Evolutionary conservation across 2,329 filamentous ascomycete genomes (phyloP).

Genomic region (Penicillium sp.): DNA sequence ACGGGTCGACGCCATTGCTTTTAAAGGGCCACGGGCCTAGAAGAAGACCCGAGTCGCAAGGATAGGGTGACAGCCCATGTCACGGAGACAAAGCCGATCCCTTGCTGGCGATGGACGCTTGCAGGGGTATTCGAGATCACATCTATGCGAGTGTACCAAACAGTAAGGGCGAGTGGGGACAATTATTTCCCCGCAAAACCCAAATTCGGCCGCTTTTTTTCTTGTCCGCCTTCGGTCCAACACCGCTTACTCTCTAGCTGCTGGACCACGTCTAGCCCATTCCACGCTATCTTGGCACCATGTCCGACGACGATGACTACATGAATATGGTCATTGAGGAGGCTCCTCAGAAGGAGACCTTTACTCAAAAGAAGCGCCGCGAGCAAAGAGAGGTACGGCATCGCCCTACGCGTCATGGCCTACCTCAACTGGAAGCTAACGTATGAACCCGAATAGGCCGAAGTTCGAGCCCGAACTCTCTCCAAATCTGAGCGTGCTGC

Average conservation of each 20-base stretch:
- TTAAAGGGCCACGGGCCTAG: background rate
- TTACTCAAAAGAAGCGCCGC: constrained; percentile 60
- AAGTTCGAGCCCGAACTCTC: constrained; percentile 63
- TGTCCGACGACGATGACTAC: constrained; percentile 80
- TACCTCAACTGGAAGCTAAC: too few relatives aligned
- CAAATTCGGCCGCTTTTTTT: constrained; percentile 1
- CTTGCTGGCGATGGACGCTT: background rate
- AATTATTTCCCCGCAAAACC: constrained; percentile 16
- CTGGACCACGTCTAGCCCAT: constrained; percentile 8
- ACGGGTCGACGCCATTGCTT: constrained; percentile 5
- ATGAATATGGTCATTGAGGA: constrained; percentile 93
- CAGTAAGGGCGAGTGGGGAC: background rate
- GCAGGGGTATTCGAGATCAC: background rate
- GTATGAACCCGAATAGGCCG: constrained; percentile 52
- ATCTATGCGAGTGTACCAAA: background rate
- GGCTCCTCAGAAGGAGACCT: constrained; percentile 61
- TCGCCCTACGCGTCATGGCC: too few relatives aligned
- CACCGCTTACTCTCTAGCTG: background rate
- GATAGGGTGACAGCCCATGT: background rate
- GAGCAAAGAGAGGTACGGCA: constrained; percentile 52
- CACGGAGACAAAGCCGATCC: background rate
- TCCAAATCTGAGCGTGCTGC: constrained; percentile 83
- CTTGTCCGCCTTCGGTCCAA: constrained; percentile 2
- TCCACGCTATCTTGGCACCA: background rate
- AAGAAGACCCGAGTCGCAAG: background rate